A percentile compares a stretch with the other conserved stretches of the same genome.
phyloP scores from a whole-genome alignment of 2,329 filamentous ascomycete genomes.

The Ceratocystis variospora region DNA sequence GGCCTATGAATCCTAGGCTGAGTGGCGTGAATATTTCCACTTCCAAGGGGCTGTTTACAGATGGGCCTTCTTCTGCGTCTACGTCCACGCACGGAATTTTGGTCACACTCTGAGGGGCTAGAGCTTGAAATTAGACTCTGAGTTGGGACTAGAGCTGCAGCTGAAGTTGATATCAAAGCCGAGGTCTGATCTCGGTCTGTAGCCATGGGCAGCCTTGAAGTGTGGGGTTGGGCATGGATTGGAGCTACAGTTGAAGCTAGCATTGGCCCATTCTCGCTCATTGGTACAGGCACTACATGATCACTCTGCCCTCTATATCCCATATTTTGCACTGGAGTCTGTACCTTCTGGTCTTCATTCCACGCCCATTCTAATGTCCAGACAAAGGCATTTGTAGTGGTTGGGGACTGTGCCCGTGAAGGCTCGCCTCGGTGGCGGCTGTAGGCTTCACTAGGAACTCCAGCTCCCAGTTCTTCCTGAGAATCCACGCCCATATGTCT shows the following conservation, averaged over 20 bases:
- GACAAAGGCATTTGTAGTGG: background rate
- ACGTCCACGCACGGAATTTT: background rate
- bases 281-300: background rate
- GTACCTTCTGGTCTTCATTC: background rate
- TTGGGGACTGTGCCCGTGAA: background rate
- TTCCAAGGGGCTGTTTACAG: background rate
- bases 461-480: background rate
- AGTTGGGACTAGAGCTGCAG: background rate
- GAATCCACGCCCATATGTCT: background rate
- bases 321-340: background rate
- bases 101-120: background rate
- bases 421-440: background rate
- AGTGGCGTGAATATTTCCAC: background rate
- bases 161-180: background rate
- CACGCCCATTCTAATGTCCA: constrained; percentile 3
- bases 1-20: background rate
- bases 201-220: background rate
- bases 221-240: background rate
- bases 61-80: background rate
- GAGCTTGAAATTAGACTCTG: background rate
- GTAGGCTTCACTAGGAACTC: background rate
- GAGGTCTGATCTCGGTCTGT: background rate
- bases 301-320: background rate
- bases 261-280: background rate
- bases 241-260: background rate